A percentile compares a stretch with the other conserved stretches of the same genome.
Conservation (phyloP, 768 basidiomycete species). For the Cyclocybe cylindracea region DNA sequence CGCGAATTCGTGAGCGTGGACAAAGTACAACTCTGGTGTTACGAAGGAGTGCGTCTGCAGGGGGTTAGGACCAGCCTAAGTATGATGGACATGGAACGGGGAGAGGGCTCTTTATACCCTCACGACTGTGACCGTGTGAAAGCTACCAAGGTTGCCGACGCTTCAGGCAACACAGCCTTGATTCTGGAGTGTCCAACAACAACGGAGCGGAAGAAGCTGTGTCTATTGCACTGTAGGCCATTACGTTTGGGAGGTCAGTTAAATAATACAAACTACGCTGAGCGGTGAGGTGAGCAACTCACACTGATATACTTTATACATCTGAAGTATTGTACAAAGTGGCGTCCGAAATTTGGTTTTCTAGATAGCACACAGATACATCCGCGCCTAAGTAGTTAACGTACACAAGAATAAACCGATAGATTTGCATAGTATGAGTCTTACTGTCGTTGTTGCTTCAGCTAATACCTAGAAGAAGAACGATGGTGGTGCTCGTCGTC, state of each 20-base stretch:
- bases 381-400: not conserved
- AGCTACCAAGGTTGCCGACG: constrained; percentile 1
- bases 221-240: no score
- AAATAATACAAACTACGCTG: not conserved
- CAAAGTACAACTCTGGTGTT: constrained; percentile 32
- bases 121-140: not conserved
- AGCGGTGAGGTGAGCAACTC: no score
- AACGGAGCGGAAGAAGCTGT: no score
- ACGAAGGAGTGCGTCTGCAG: constrained; percentile 19
- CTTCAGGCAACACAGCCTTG: constrained; percentile 10
- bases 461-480: constrained; percentile 6
- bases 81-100: constrained; percentile 22
- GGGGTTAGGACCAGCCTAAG: constrained; percentile 48
- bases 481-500: not conserved
- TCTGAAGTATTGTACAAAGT: no score
- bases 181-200: not conserved
- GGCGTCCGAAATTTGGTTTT: no score
- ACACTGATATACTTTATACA: no score
- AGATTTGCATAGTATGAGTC: not conserved
- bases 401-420: no score
- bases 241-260: not conserved
- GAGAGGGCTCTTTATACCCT: constrained; percentile 32
- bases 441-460: not conserved
- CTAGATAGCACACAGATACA: no score
- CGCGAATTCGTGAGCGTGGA: constrained; percentile 10